Evolutionary conservation across 768 basidiomycete genomes (phyloP).

Genomic region (Trametes cinnabarina): DNA sequence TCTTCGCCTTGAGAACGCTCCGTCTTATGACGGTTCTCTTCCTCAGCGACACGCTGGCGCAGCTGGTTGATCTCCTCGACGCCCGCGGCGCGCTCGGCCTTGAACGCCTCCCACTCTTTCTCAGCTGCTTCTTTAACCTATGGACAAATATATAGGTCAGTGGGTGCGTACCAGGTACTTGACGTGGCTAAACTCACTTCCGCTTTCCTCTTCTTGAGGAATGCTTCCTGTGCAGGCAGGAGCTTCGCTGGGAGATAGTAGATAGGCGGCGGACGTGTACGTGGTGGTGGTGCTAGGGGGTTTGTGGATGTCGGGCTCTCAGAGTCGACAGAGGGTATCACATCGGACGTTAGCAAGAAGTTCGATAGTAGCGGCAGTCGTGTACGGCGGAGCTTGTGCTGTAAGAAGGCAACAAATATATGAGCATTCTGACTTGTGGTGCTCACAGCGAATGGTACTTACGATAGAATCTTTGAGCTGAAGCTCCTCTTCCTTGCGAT

Average conservation of each 20-base stretch:
- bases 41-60: slow-evolving; percentile 63
- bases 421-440: neutral
- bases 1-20: slow-evolving; percentile 40
- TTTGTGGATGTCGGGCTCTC: slow-evolving; percentile 30
- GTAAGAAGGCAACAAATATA: neutral
- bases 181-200: slow-evolving; percentile 44
- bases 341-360: slow-evolving; percentile 74
- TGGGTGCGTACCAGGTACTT: neutral
- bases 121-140: slow-evolving; percentile 63
- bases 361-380: slow-evolving; percentile 72
- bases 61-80: slow-evolving; percentile 62
- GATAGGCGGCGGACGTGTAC: slow-evolving; percentile 72
- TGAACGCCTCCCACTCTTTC: slow-evolving; percentile 68
- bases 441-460: slow-evolving; percentile 31
- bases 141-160: slow-evolving; percentile 2
- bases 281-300: slow-evolving; percentile 44
- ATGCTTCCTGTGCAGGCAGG: slow-evolving; percentile 66
- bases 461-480: slow-evolving; percentile 81
- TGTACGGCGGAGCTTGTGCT: slow-evolving; percentile 74
- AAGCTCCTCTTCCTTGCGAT: slow-evolving; percentile 78
- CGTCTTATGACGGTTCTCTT: slow-evolving; percentile 49
- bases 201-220: slow-evolving; percentile 57
- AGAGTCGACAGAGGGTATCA: slow-evolving; percentile 42
- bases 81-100: slow-evolving; percentile 53
- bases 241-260: slow-evolving; percentile 75